These are phyloP conservation scores for Mortierella sp. DNA, from an alignment of 371 early-diverging fungal genomes.

Conservation along the genomic window DNA sequence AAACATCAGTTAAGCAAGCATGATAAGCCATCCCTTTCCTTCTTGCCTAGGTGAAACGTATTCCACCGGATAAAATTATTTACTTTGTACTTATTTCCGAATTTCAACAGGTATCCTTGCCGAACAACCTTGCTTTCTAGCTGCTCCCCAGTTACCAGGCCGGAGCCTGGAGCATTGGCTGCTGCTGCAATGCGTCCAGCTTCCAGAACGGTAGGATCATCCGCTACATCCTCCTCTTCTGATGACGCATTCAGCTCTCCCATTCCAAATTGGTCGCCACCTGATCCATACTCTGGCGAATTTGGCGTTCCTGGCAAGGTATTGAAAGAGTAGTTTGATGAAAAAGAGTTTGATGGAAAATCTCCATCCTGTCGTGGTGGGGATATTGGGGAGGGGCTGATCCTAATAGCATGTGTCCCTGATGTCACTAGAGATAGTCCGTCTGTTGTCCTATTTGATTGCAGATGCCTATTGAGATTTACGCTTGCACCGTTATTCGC, in stretches of 20 bases:
- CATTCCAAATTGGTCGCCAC: conserved; percentile 32
- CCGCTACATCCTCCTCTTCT: conserved; percentile 54
- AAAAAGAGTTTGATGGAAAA: conserved; percentile 36
- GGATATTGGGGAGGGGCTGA: conserved; percentile 21
- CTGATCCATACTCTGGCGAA: conserved; percentile 43
- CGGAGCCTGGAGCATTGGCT: conserved; percentile 54
- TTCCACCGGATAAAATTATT: neutral
- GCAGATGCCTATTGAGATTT: neutral
- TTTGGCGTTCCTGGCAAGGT: conserved; percentile 39
- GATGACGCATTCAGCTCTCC: conserved; percentile 37
- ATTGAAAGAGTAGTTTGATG: conserved; percentile 41
- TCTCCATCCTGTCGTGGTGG: conserved; percentile 24
- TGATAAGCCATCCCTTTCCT: conserved; percentile 3
- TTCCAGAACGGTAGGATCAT: conserved; percentile 46
- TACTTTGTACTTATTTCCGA: conserved; percentile 75
- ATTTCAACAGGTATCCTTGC: conserved; percentile 80
- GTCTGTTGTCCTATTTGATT: conserved; percentile 10
- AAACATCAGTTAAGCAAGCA: neutral
- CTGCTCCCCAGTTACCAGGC: conserved; percentile 49
- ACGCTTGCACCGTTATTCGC: neutral
- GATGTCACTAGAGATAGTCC: conserved; percentile 39
- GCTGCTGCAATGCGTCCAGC: conserved; percentile 50
- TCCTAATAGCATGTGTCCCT: conserved; percentile 33
- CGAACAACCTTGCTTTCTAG: conserved; percentile 66
- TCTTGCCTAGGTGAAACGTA: neutral